phyloP scores from a whole-genome alignment of 768 basidiomycete species.

The Rhodotorula babjevae region DNA sequence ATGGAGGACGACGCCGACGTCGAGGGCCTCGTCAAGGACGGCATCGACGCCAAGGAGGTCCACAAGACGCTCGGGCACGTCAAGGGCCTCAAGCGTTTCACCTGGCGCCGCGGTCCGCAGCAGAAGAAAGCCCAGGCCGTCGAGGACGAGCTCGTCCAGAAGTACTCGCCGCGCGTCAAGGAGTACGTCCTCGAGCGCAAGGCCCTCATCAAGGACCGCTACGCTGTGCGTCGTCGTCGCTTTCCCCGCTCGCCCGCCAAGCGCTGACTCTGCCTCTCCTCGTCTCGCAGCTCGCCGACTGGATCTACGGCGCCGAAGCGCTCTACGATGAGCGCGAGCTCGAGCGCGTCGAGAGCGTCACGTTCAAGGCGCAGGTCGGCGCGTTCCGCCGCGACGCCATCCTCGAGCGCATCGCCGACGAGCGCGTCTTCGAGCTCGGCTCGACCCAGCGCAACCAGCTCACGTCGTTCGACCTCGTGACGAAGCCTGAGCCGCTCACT shows the following conservation, averaged over 20 bases:
- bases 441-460: background rate
- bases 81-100: background rate
- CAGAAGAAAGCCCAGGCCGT: background rate
- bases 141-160: background rate
- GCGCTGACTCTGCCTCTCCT: no score
- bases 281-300: background rate
- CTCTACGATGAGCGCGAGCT: background rate
- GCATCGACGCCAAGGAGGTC: background rate
- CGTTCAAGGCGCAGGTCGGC: no score
- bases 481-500: background rate
- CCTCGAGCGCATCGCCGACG: background rate
- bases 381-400: background rate
- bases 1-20: background rate
- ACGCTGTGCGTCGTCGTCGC: background rate
- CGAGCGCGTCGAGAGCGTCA: background rate
- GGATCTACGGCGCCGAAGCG: background rate
- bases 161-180: background rate
- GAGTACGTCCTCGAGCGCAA: background rate
- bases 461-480: background rate
- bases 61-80: background rate
- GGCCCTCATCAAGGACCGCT: background rate
- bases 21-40: background rate
- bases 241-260: no score
- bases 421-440: background rate
- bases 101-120: rapidly evolving